These are phyloP conservation scores for Limtongia smithiae DNA, from an alignment of 805 yeast genomes.

Conservation along the genomic window DNA sequence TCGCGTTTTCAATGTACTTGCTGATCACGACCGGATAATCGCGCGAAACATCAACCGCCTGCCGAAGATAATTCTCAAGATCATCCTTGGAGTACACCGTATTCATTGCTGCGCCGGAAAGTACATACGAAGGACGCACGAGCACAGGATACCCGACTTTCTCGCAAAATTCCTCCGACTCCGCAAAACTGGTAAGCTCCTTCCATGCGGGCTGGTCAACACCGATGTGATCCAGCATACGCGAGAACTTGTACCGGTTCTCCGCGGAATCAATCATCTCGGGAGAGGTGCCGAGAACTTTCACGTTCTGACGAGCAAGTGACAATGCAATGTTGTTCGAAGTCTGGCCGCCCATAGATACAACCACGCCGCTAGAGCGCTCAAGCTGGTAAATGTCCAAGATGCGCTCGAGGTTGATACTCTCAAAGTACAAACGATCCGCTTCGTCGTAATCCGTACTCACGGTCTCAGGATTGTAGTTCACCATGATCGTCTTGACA, in stretches of 20 bases:
- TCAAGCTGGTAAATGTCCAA: slow-evolving; percentile 93
- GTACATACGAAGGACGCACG: slow-evolving; percentile 95
- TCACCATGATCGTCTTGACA: slow-evolving; percentile 90
- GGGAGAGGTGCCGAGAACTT: slow-evolving; percentile 94
- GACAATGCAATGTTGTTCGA: slow-evolving; percentile 94
- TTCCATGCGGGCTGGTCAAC: slow-evolving; percentile 99
- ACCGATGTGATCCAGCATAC: slow-evolving; percentile 93
- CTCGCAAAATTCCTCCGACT: slow-evolving; percentile 89
- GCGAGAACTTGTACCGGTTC: slow-evolving; percentile 94
- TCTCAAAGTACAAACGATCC: slow-evolving; percentile 93
- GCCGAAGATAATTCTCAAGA: slow-evolving; percentile 77
- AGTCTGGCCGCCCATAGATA: slow-evolving; percentile 99
- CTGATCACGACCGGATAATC: slow-evolving; percentile 98
- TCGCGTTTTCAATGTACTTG: slow-evolving; percentile 92
- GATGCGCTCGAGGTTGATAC: slow-evolving; percentile 88
- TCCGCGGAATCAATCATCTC: slow-evolving; percentile 98
- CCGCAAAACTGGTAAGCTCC: slow-evolving; percentile 86
- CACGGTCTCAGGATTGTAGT: slow-evolving; percentile 97
- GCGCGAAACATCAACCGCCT: slow-evolving; percentile 96
- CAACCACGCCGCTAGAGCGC: slow-evolving; percentile 84
- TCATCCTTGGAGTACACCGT: slow-evolving; percentile 89
- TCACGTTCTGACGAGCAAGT: slow-evolving; percentile 88
- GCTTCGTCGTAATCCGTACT: slow-evolving; percentile 99
- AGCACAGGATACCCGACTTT: slow-evolving; percentile 89
- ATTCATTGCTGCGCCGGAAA: slow-evolving; percentile 99